Conservation (phyloP, 2,329 filamentous ascomycete species). For the Fusarium sp. region DNA sequence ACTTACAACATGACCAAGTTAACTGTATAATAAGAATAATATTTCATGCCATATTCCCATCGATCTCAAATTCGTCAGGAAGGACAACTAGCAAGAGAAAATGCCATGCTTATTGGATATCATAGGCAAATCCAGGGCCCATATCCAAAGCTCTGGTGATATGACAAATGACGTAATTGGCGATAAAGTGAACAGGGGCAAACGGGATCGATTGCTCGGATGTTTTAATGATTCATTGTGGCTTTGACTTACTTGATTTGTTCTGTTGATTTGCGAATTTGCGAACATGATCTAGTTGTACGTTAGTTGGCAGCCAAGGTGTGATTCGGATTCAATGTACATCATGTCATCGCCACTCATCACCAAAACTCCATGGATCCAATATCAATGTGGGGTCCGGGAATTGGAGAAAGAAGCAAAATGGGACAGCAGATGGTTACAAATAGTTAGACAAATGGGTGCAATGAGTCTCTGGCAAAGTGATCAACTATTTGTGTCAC, state of each 20-base stretch:
- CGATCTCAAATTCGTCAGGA: not conserved
- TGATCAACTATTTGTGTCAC: not conserved
- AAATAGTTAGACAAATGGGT: not conserved
- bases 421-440: not conserved
- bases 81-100: not conserved
- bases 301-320: not conserved
- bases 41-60: not conserved
- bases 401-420: not conserved
- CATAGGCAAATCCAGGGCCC: not conserved
- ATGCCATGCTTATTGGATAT: not conserved
- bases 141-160: not conserved
- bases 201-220: not conserved
- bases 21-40: not conserved
- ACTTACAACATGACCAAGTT: not conserved
- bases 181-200: not conserved
- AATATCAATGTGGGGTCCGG: not conserved
- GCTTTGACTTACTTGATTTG: not conserved
- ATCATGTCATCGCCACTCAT: not conserved
- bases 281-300: not conserved
- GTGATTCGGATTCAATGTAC: not conserved
- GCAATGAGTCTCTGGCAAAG: not conserved
- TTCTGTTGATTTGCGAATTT: not conserved
- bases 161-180: slow-evolving; percentile 18
- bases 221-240: slow-evolving; percentile 20
- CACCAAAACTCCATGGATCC: not conserved